Conservation (phyloP, 768 basidiomycete species). For the Russula compacta region DNA sequence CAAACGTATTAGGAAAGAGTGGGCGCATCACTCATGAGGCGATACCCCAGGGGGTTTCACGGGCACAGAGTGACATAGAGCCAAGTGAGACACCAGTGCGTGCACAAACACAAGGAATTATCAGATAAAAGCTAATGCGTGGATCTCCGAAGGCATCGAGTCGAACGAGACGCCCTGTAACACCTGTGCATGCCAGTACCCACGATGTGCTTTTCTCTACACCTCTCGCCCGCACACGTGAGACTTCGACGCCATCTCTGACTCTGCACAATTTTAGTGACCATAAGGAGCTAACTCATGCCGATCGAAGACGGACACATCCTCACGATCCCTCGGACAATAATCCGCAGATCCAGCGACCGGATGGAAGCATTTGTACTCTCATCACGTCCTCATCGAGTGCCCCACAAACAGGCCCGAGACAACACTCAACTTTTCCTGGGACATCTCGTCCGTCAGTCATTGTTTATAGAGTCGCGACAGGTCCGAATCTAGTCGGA, state of each 20-base stretch:
- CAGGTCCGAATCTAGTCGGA: neutral
- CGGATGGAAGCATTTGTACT: neutral
- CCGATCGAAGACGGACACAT: neutral
- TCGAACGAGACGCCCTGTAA: neutral
- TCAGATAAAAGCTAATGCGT: neutral
- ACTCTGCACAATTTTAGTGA: neutral
- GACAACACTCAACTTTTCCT: neutral
- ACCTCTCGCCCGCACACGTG: neutral
- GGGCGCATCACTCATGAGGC: neutral
- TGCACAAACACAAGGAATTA: neutral
- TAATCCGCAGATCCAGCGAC: neutral
- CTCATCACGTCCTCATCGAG: neutral
- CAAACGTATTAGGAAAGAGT: neutral
- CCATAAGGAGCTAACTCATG: neutral
- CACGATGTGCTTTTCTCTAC: neutral
- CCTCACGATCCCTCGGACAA: neutral
- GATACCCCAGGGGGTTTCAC: neutral
- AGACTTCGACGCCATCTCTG: neutral
- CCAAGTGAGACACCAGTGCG: neutral
- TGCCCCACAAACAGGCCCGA: neutral
- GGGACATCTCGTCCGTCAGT: conserved; percentile 4
- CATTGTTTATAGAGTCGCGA: conserved; percentile 12
- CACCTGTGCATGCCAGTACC: neutral
- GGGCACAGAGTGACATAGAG: neutral
- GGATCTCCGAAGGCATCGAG: neutral